Percentiles rank a stretch among this genome's conserved stretches.
These are phyloP conservation scores for Scedosporium dehoogii DNA, from an alignment of 2,329 filamentous ascomycete species.

Conservation along the genomic window DNA sequence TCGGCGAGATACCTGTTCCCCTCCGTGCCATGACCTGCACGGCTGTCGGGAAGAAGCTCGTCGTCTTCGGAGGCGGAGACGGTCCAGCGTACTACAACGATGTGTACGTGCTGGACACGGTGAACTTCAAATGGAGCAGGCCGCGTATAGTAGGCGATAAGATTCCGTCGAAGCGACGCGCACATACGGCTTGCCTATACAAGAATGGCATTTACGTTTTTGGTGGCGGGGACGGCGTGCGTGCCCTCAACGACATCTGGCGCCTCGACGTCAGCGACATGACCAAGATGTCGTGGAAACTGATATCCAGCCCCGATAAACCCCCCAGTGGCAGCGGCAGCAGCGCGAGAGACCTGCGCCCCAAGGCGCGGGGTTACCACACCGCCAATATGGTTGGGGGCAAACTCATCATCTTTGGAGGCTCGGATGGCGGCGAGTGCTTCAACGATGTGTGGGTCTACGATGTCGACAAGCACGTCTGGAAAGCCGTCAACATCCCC, in stretches of 20 bases:
- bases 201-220: conserved; percentile 65
- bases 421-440: conserved; percentile 61
- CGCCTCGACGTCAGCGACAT: conserved; percentile 58
- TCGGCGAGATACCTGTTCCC: conserved; percentile 54
- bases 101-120: conserved; percentile 61
- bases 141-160: conserved; percentile 50
- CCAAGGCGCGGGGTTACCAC: conserved; percentile 59
- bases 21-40: conserved; percentile 64
- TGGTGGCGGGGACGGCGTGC: conserved; percentile 60
- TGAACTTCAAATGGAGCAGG: conserved; percentile 57
- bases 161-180: conserved; percentile 50
- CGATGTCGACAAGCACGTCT: conserved; percentile 52
- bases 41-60: conserved; percentile 59
- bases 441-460: conserved; percentile 68
- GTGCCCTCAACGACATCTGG: conserved; percentile 63
- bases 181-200: conserved; percentile 62
- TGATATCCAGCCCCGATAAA: conserved; percentile 43
- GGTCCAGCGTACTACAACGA: conserved; percentile 64
- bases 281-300: conserved; percentile 58
- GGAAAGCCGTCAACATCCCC: conserved; percentile 50
- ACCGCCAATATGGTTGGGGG: conserved; percentile 64
- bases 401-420: conserved; percentile 63
- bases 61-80: conserved; percentile 61
- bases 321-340: conserved; percentile 12
- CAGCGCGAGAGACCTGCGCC: conserved; percentile 28